phyloP scores from a whole-genome alignment of 192 early-diverging fungal species.

The Lobosporangium transversale region DNA sequence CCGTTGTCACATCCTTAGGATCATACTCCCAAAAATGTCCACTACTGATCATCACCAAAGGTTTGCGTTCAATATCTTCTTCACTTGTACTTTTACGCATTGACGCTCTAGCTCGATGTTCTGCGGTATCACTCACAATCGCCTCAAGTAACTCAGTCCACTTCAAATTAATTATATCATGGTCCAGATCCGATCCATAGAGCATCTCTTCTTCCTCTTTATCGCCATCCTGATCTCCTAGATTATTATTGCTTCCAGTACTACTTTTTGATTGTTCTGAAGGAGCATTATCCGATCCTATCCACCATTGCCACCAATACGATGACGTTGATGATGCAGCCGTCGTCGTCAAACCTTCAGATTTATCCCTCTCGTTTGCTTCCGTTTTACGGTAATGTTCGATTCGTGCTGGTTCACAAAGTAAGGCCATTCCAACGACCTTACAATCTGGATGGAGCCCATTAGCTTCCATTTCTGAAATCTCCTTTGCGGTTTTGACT shows the following conservation, averaged over 20 bases:
- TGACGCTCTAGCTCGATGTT: not conserved
- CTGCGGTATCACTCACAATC: slow-evolving; percentile 9
- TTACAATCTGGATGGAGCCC: slow-evolving; percentile 47
- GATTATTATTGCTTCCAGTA: not conserved
- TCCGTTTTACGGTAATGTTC: not conserved
- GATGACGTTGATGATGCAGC: not conserved
- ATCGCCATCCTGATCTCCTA: not conserved
- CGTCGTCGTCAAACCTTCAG: too few species aligned
- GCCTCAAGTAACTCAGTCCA: slow-evolving; percentile 23
- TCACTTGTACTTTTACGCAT: not conserved
- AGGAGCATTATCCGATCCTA: slow-evolving; percentile 7
- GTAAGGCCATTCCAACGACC: slow-evolving; percentile 11
- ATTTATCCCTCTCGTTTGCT: not conserved
- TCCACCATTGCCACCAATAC: slow-evolving; percentile 38
- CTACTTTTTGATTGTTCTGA: not conserved
- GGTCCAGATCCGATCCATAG: slow-evolving; percentile 42
- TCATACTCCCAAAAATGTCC: slow-evolving; percentile 47
- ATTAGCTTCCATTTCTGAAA: slow-evolving; percentile 9
- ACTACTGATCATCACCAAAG: slow-evolving; percentile 33
- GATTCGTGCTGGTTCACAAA: slow-evolving; percentile 34
- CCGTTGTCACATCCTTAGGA: slow-evolving; percentile 8
- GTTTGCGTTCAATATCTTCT: slow-evolving; percentile 10
- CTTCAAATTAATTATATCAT: slow-evolving; percentile 43
- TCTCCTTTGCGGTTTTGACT: slow-evolving; percentile 5
- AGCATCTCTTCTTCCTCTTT: slow-evolving; percentile 18